Percentiles rank a stretch among this genome's conserved stretches.
Evolutionary conservation across 148 eudicot genomes (phyloP).

Genomic region (Limonium bicolor): DNA sequence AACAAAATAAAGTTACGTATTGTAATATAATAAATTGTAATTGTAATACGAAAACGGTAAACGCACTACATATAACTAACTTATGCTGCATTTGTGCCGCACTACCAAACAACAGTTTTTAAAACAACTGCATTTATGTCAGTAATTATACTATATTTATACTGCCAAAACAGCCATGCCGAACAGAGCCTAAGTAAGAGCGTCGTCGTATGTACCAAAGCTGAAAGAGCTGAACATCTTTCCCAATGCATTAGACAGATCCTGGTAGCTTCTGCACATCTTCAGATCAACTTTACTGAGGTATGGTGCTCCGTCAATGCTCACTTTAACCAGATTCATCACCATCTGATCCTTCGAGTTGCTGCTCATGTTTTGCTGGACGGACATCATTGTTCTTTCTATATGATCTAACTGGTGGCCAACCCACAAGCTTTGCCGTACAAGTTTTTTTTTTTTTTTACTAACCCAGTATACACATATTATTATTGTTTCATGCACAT

Average conservation of each 20-base stretch:
- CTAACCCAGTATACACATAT: too few species aligned
- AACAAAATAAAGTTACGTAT: too few species aligned
- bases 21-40: too few species aligned
- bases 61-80: too few species aligned
- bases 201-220: slow-evolving; percentile 16
- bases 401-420: slow-evolving; percentile 82
- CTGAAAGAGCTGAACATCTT: slow-evolving; percentile 83
- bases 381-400: slow-evolving; percentile 62
- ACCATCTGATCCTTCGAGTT: slow-evolving; percentile 8
- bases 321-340: slow-evolving; percentile 56
- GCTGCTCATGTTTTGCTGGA: slow-evolving; percentile 36
- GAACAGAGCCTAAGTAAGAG: not conserved
- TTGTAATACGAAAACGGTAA: too few species aligned
- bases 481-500: too few species aligned
- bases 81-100: too few species aligned
- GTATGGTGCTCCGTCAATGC: slow-evolving; percentile 93
- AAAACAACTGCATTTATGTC: too few species aligned
- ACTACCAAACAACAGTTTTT: too few species aligned
- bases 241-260: slow-evolving; percentile 64
- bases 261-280: slow-evolving; percentile 54
- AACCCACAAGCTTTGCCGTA: slow-evolving; percentile 84
- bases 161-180: too few species aligned
- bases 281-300: slow-evolving; percentile 77
- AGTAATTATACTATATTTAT: too few species aligned
- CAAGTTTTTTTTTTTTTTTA: not conserved